phyloP scores from a whole-genome alignment of 1,139 yeast species.

The Hanseniaspora uvarum region DNA sequence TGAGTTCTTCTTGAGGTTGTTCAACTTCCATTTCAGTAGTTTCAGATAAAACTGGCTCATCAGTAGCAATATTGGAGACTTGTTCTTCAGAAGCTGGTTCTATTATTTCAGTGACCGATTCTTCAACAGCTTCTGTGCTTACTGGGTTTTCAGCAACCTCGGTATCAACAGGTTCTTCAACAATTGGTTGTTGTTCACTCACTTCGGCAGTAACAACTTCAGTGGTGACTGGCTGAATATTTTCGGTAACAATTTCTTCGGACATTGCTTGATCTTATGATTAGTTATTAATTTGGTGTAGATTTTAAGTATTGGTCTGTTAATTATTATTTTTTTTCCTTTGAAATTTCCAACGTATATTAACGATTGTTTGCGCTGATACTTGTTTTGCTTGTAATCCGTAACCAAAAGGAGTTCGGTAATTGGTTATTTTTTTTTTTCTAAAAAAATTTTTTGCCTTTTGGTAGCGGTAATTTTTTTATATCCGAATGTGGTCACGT shows the following conservation, averaged over 20 bases:
- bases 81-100: conserved; percentile 16
- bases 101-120: conserved; percentile 10
- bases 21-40: conserved; percentile 19
- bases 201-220: conserved; percentile 22
- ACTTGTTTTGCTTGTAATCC: too few species aligned
- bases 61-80: conserved; percentile 21
- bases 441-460: too few species aligned
- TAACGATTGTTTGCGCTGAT: too few species aligned
- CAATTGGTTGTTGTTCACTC: conserved; percentile 18
- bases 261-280: too few species aligned
- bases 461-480: too few species aligned
- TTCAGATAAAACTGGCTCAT: conserved; percentile 21
- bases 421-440: too few species aligned
- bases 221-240: not conserved
- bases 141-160: conserved; percentile 22
- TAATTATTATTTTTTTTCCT: not conserved
- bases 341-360: too few species aligned
- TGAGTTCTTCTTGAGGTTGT: conserved; percentile 14
- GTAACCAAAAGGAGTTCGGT: too few species aligned
- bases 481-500: too few species aligned
- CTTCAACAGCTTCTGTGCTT: conserved; percentile 5
- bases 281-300: too few species aligned
- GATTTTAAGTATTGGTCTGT: not conserved
- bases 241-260: conserved; percentile 1
- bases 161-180: conserved; percentile 22